Evolutionary conservation across 495 filamentous ascomycete genomes (phyloP).

Genomic region (Tetracladium marchalianum): DNA sequence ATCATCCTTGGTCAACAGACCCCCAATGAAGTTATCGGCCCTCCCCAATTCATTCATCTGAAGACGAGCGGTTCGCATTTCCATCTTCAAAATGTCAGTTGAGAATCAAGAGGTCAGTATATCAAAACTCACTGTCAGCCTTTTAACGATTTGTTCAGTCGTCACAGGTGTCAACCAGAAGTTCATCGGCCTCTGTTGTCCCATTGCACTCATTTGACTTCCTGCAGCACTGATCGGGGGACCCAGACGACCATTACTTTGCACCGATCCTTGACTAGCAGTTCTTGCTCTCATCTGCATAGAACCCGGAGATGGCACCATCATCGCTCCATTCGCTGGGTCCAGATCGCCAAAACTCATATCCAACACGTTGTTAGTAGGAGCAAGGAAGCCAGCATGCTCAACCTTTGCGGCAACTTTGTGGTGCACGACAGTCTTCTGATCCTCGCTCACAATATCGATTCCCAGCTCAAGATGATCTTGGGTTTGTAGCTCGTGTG

Average conservation of each 20-base stretch:
- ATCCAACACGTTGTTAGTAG: slow-evolving; percentile 63
- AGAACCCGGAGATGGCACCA: slow-evolving; percentile 40
- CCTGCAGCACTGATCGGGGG: slow-evolving; percentile 31
- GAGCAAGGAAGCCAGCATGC: slow-evolving; percentile 70
- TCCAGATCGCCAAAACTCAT: slow-evolving; percentile 86
- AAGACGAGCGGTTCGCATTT: slow-evolving; percentile 79
- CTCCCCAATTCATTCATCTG: slow-evolving; percentile 76
- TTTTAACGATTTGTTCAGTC: slow-evolving; percentile 91
- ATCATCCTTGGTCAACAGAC: slow-evolving; percentile 61
- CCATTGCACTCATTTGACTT: slow-evolving; percentile 42
- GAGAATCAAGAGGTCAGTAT: neutral
- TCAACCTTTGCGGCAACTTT: slow-evolving; percentile 96
- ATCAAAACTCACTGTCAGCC: slow-evolving; percentile 63
- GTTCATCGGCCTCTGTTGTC: slow-evolving; percentile 60
- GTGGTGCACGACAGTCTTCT: slow-evolving; percentile 95
- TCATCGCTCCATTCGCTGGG: slow-evolving; percentile 58
- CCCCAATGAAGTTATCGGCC: slow-evolving; percentile 70
- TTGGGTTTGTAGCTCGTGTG: slow-evolving; percentile 77
- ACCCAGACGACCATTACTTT: slow-evolving; percentile 44
- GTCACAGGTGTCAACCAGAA: slow-evolving; percentile 83
- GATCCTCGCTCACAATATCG: slow-evolving; percentile 96
- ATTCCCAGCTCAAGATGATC: slow-evolving; percentile 92
- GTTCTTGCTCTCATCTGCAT: slow-evolving; percentile 54
- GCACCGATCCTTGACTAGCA: slow-evolving; percentile 60
- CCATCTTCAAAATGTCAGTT: slow-evolving; percentile 34